Percentiles rank a stretch among this genome's conserved stretches.
These are phyloP conservation scores for Syzygium malaccense DNA, from an alignment of 441 rosid genomes.

Conservation along the genomic window DNA sequence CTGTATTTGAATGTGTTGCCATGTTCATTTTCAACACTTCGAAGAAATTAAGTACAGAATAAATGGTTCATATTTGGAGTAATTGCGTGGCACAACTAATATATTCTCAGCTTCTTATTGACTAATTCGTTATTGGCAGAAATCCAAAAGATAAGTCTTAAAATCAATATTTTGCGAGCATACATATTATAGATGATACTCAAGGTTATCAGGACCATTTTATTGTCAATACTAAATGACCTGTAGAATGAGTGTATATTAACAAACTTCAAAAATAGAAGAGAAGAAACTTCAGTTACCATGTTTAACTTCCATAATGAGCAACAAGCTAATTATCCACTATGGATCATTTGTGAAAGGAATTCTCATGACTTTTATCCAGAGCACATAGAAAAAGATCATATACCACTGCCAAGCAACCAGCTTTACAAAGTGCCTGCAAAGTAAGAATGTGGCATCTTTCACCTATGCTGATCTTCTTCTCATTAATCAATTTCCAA, in stretches of 20 bases:
- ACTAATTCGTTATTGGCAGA: not conserved
- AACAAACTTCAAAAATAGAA: not conserved
- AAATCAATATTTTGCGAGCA: not conserved
- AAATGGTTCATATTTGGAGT: not conserved
- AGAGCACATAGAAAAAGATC: not conserved
- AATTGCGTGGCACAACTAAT: not conserved
- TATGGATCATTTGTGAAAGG: not conserved
- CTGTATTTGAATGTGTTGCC: not conserved
- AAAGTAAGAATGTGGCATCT: conserved; percentile 46
- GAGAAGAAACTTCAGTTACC: not conserved
- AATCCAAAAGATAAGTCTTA: not conserved
- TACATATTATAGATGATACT: not conserved
- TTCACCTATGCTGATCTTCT: conserved; percentile 32
- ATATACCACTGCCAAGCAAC: conserved; percentile 81
- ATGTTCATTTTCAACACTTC: not conserved
- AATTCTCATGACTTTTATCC: not conserved
- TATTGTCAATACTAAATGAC: not conserved
- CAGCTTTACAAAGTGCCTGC: conserved; percentile 73
- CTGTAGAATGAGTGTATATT: not conserved
- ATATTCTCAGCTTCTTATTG: not conserved
- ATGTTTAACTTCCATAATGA: not conserved
- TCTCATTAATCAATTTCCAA: conserved; percentile 64
- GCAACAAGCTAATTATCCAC: not conserved
- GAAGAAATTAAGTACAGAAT: not conserved
- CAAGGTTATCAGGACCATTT: not conserved